Evolutionary conservation across 176 grass and related monocot genomes (phyloP).

Genomic region (Calamus simplicifolius): DNA sequence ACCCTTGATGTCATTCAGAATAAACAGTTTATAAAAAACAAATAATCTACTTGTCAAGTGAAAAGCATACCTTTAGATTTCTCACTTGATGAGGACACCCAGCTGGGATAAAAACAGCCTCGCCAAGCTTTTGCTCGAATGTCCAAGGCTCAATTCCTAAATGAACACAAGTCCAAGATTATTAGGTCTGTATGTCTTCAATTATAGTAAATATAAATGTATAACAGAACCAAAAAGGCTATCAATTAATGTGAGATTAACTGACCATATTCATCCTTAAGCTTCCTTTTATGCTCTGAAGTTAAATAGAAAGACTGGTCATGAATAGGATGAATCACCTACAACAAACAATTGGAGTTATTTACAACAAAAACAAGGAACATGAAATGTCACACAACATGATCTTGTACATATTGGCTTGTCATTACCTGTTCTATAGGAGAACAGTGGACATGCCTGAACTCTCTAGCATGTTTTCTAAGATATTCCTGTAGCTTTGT

Average conservation of each 20-base stretch:
- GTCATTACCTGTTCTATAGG: conserved; percentile 43
- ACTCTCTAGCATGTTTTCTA: conserved; percentile 48
- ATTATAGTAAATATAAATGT: no score
- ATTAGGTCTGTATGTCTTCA: no score
- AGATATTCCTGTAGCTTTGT: conserved; percentile 58
- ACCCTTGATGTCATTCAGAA: no score
- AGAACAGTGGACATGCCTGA: conserved; percentile 48
- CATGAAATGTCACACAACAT: not conserved
- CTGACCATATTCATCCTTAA: conserved; percentile 77
- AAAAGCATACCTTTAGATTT: conserved; percentile 64
- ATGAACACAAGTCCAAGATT: conserved; percentile 3
- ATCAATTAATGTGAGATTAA: not conserved
- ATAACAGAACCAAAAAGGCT: no score
- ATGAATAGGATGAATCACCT: conserved; percentile 71
- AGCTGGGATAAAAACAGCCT: conserved; percentile 74
- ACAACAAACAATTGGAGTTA: conserved; percentile 2
- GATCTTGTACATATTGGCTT: no score
- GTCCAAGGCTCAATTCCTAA: conserved; percentile 85
- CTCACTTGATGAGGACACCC: conserved; percentile 87
- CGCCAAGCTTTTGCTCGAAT: conserved; percentile 79
- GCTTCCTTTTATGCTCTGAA: conserved; percentile 59
- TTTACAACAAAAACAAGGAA: not conserved
- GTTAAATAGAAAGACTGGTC: conserved; percentile 77
- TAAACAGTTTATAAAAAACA: no score
- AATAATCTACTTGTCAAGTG: no score